Percentiles rank a stretch among this genome's conserved stretches.
Conservation (phyloP, 805 yeast species). For the Clavispora fructus region DNA sequence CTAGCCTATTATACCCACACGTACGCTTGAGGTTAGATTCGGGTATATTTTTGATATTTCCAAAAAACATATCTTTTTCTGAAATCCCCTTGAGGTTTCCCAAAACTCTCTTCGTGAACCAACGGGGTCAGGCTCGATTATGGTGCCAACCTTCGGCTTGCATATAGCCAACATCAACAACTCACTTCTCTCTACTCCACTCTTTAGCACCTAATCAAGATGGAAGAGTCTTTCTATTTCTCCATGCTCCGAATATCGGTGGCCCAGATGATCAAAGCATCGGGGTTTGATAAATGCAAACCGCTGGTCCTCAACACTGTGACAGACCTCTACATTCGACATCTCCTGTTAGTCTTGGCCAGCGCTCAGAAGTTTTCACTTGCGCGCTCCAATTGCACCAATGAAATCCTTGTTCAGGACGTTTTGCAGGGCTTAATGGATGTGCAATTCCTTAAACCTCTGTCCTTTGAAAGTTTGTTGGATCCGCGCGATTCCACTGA, state of each 20-base stretch:
- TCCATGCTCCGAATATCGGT: conserved; percentile 34
- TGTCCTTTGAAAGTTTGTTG: conserved; percentile 31
- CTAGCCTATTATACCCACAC: too few species aligned
- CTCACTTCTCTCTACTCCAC: not conserved
- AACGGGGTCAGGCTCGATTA: too few species aligned
- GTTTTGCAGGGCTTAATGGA: conserved; percentile 65
- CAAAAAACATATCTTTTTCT: too few species aligned
- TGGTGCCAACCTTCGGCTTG: not conserved
- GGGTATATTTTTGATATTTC: too few species aligned
- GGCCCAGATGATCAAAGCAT: conserved; percentile 62
- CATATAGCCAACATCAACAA: not conserved
- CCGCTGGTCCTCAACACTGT: conserved; percentile 67
- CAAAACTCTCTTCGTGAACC: not conserved
- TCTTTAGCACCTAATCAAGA: conserved; percentile 3
- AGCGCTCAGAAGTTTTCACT: conserved; percentile 49
- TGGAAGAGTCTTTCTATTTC: conserved; percentile 39
- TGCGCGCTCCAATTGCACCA: conserved; percentile 27
- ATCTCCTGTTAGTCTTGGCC: conserved; percentile 48
- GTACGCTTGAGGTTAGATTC: too few species aligned
- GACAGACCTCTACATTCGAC: conserved; percentile 71
- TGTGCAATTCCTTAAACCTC: conserved; percentile 57
- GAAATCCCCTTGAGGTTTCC: not conserved
- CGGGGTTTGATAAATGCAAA: conserved; percentile 78
- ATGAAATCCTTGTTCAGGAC: conserved; percentile 56
- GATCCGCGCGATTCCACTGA: conserved; percentile 24